Percentiles rank a stretch among this genome's conserved stretches.
Evolutionary conservation across 2,329 filamentous ascomycete genomes (phyloP).

Genomic region (Parasarocladium wereldwijsianum): DNA sequence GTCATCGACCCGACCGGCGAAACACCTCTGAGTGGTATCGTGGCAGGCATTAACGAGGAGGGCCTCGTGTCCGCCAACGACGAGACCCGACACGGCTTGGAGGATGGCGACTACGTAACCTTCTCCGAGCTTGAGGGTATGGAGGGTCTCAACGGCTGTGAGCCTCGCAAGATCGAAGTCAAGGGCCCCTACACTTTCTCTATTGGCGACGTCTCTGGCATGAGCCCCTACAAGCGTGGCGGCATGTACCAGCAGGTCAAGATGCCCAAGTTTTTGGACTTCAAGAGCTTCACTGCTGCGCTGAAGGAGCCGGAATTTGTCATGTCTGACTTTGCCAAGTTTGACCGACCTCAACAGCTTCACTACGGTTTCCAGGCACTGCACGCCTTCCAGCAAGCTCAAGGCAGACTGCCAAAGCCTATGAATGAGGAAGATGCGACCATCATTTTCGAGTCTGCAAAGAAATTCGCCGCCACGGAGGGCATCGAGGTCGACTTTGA

Average conservation of each 20-base stretch:
- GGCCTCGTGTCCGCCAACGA: constrained; percentile 87
- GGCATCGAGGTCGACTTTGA: constrained; percentile 59
- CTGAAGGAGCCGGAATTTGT: constrained; percentile 79
- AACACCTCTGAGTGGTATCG: constrained; percentile 71
- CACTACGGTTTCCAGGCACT: constrained; percentile 88
- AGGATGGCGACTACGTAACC: constrained; percentile 92
- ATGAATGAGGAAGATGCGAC: constrained; percentile 75
- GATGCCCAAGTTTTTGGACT: constrained; percentile 90
- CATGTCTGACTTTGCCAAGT: constrained; percentile 94
- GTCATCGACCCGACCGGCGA: constrained; percentile 85
- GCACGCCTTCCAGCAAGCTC: constrained; percentile 65
- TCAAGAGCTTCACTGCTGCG: constrained; percentile 65
- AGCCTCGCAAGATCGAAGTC: constrained; percentile 80
- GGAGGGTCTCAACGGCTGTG: constrained; percentile 70
- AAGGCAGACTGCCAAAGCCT: constrained; percentile 64
- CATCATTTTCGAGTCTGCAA: constrained; percentile 61
- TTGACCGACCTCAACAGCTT: constrained; percentile 83
- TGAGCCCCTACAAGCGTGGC: constrained; percentile 77
- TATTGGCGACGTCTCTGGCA: constrained; percentile 78
- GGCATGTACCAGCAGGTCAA: constrained; percentile 93
- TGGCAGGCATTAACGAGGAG: constrained; percentile 78
- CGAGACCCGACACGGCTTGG: constrained; percentile 85
- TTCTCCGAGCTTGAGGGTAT: constrained; percentile 90
- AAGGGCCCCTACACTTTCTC: constrained; percentile 97
- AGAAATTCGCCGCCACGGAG: constrained; percentile 58